Evolutionary conservation across 345 rosid genomes (phyloP), one percentile per base, ranked within the genome.

Genomic region (Populus euphratica): DNA sequence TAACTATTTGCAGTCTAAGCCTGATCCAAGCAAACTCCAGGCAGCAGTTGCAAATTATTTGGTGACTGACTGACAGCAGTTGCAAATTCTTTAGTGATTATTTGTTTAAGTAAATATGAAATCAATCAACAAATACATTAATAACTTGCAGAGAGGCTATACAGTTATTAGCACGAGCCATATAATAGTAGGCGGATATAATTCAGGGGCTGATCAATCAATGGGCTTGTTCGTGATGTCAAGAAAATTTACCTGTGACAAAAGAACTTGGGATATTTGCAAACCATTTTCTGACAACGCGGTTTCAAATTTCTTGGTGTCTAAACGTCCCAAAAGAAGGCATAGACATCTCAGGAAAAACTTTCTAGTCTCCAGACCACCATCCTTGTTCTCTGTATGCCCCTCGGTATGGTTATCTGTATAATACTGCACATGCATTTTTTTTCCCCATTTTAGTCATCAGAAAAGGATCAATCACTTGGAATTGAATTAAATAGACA

Each of bases 291-390:
- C 95, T 31, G 86, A 87, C 72, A 90, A 36, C 31, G 77, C 78
- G 68, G 75, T 85, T 83, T 91, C 92, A 62, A 93, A 82, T 79
- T 86, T 91, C 85, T 87, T 91, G 72, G 90, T 81, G 73, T 89
- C 91, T 76, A 91, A 82, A 61, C 97, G 96, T 63, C 98, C 97
- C 86, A 94, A 85, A 35, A 94, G 82, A 78, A 94, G 98, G 88
- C 98, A 94, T 75, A 94, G 78, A 84, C 97, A 91, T 79, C 84
- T 90, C 54, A 93, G 78, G 86, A 94, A 94, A 87, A 94, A 93
- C 76, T 87, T 91, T 63, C 84, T 88, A 77, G 93, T 94, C 86
- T 89, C 94, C 54, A 86, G 69, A 79, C 91, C 80, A 83, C 85
- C 84, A 71, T 76, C 86, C 81, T 85, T 87, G 71, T 83, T 77